Percentiles rank a stretch among this genome's conserved stretches.
phyloP scores from a whole-genome alignment of 1,139 yeast species.

The Kodamaea arcana region DNA sequence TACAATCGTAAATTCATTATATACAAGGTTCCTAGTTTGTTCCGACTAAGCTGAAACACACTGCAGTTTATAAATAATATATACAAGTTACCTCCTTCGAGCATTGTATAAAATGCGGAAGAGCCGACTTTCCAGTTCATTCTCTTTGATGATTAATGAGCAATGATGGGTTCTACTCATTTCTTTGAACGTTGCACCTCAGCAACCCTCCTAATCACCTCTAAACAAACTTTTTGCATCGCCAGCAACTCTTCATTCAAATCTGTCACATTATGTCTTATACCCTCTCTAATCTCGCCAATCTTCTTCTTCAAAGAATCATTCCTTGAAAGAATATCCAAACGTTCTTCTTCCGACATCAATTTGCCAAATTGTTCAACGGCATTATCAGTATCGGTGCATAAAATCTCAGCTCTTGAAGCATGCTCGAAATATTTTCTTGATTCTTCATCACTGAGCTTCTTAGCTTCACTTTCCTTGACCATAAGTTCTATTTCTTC shows the following conservation, averaged over 20 bases:
- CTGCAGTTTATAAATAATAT: too few relatives aligned
- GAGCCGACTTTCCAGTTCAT: too few relatives aligned
- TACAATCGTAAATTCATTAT: too few relatives aligned
- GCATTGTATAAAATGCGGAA: too few relatives aligned
- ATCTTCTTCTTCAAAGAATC: slow-evolving; percentile 40
- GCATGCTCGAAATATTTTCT: slow-evolving; percentile 45
- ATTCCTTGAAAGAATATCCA: slow-evolving; percentile 26
- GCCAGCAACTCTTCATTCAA: slow-evolving; percentile 45
- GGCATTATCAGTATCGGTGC: slow-evolving; percentile 54
- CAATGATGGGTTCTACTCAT: too few relatives aligned
- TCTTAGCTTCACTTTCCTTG: slow-evolving; percentile 44
- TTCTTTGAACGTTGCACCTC: slow-evolving; percentile 37
- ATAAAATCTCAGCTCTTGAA: slow-evolving; percentile 51
- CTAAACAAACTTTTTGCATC: slow-evolving; percentile 48
- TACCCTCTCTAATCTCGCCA: slow-evolving; percentile 38
- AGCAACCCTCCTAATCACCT: slow-evolving; percentile 52
- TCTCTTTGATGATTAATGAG: too few relatives aligned
- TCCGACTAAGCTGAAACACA: too few relatives aligned
- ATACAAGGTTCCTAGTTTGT: too few relatives aligned
- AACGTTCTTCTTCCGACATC: slow-evolving; percentile 36
- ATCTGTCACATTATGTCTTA: slow-evolving; percentile 30
- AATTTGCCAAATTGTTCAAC: slow-evolving; percentile 40
- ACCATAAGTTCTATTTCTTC: slow-evolving; percentile 57
- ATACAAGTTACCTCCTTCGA: too few relatives aligned
- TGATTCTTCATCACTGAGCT: slow-evolving; percentile 40